These are phyloP conservation scores for Aureobasidium sp. DNA, from an alignment of 2,329 filamentous ascomycete genomes.

Conservation along the genomic window DNA sequence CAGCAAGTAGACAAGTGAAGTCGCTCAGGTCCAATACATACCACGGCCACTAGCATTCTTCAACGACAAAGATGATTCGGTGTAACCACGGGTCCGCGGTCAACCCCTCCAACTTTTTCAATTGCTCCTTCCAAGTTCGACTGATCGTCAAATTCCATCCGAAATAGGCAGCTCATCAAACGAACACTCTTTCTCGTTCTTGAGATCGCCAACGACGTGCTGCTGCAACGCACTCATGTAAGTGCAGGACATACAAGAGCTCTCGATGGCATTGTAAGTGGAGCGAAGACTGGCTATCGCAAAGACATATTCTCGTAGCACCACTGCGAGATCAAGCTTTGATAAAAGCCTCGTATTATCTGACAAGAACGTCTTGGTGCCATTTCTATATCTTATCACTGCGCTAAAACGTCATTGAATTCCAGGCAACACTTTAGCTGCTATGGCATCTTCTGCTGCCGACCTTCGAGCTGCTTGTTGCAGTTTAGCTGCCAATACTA, in stretches of 20 bases:
- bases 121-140: neutral
- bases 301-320: neutral
- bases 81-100: neutral
- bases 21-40: too few species aligned
- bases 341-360: neutral
- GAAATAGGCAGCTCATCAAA: conserved; percentile 3
- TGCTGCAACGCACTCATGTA: neutral
- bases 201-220: neutral
- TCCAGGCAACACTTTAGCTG: neutral
- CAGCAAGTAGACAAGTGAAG: too few species aligned
- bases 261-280: neutral
- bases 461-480: conserved; percentile 10
- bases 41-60: too few species aligned
- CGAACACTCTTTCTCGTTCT: neutral
- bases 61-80: neutral
- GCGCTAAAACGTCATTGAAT: neutral
- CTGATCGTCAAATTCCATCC: neutral
- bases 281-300: too few species aligned
- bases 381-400: conserved; percentile 5
- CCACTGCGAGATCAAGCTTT: neutral
- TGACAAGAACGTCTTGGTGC: neutral
- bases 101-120: neutral
- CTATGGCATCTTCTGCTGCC: neutral
- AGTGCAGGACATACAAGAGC: neutral
- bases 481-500: conserved; percentile 7